phyloP scores from a whole-genome alignment of 2,329 filamentous ascomycete species.

The Stromatinia cepivora region DNA sequence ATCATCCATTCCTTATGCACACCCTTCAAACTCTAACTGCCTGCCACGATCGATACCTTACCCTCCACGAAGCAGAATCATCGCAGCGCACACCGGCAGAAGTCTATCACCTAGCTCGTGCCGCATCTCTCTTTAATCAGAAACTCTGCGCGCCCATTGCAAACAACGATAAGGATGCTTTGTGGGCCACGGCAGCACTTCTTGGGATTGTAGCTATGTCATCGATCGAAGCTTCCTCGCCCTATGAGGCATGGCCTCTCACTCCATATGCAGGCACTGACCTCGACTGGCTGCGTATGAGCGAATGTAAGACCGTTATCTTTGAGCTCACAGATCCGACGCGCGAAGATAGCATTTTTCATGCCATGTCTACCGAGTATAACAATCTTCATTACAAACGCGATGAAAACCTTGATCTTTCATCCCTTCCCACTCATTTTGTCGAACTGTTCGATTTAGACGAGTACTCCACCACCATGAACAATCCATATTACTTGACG shows the following conservation, averaged over 20 bases:
- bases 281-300: conserved; percentile 59
- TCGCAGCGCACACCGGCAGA: conserved; percentile 38
- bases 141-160: conserved; percentile 45
- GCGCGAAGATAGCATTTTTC: conserved; percentile 15
- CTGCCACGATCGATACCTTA: conserved; percentile 53
- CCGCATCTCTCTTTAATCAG: conserved; percentile 49
- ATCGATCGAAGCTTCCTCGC: conserved; percentile 45
- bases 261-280: conserved; percentile 46
- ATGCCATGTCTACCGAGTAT: background rate
- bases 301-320: conserved; percentile 55
- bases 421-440: conserved; percentile 19
- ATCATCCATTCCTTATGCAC: conserved; percentile 46
- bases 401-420: background rate
- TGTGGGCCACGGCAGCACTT: conserved; percentile 51
- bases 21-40: conserved; percentile 53
- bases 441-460: conserved; percentile 27
- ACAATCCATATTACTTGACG: conserved; percentile 28
- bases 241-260: conserved; percentile 58
- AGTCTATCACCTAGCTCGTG: conserved; percentile 51
- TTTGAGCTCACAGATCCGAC: conserved; percentile 43
- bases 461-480: conserved; percentile 5
- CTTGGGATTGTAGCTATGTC: conserved; percentile 50
- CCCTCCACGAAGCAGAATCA: conserved; percentile 29
- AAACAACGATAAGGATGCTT: conserved; percentile 46
- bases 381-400: background rate